Evolutionary conservation across 164 flowering plant genomes (phyloP).

Genomic region (Houttuynia cordata): DNA sequence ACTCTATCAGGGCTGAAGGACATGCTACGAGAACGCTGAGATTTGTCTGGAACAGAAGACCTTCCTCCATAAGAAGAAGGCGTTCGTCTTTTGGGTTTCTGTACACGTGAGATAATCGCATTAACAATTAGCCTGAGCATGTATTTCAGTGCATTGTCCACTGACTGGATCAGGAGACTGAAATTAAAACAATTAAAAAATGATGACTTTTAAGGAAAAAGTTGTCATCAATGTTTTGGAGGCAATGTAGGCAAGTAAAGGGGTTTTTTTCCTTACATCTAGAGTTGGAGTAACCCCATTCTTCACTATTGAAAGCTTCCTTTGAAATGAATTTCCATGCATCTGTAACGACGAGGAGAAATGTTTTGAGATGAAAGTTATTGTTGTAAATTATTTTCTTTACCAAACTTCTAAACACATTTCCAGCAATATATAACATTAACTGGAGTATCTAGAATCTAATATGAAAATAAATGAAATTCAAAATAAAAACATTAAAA

Average conservation of each 20-base stretch:
- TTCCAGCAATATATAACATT: no score
- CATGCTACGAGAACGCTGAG: constrained; percentile 95
- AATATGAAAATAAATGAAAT: no score
- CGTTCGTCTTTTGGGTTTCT: constrained; percentile 93
- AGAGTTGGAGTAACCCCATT: constrained; percentile 51
- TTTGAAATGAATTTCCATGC: constrained; percentile 95
- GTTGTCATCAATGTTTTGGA: not conserved
- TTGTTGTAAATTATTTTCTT: not conserved
- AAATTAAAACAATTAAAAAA: not conserved
- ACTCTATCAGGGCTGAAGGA: constrained; percentile 96
- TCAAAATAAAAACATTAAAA: not conserved
- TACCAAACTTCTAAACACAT: not conserved
- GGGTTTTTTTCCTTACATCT: constrained; percentile 44
- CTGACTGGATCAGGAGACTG: not conserved
- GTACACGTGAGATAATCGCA: constrained; percentile 5
- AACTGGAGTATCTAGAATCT: not conserved
- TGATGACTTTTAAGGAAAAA: not conserved
- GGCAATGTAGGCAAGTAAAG: not conserved
- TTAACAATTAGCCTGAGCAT: not conserved
- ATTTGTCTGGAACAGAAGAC: constrained; percentile 81
- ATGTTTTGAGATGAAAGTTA: not conserved
- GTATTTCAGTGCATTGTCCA: no score
- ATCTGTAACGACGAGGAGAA: constrained; percentile 37
- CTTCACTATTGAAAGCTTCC: constrained; percentile 73
- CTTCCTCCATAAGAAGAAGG: constrained; percentile 54